A percentile compares a stretch with the other conserved stretches of the same genome.
Evolutionary conservation across 208 protist species (phyloP).

Genomic region (Trichomonas gallinae): DNA sequence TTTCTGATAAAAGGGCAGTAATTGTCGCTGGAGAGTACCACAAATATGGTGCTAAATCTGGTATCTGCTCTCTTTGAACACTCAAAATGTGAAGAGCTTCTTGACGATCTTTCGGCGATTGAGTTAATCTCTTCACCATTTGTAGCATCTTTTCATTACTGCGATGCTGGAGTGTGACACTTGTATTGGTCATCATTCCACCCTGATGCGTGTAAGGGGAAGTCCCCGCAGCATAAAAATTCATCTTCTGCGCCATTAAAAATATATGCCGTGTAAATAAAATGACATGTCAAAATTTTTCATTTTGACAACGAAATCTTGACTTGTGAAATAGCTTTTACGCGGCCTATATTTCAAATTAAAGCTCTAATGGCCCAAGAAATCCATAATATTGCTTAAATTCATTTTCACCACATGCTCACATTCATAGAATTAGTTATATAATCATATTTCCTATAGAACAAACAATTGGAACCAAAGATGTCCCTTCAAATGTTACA

Average conservation of each 20-base stretch:
- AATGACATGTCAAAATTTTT: too few species aligned
- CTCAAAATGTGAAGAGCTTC: neutral
- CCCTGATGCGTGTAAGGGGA: neutral
- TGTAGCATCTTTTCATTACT: neutral
- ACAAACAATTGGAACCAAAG: too few species aligned
- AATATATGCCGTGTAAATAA: too few species aligned
- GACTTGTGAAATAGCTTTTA: too few species aligned
- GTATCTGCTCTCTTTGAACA: neutral
- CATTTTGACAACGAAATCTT: too few species aligned
- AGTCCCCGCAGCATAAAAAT: neutral
- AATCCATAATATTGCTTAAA: too few species aligned
- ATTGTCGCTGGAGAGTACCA: conserved; percentile 94
- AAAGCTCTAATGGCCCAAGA: too few species aligned
- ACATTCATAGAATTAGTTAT: too few species aligned
- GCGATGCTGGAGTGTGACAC: neutral
- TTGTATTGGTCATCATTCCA: neutral
- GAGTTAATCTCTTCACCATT: neutral
- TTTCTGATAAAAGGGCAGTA: conserved; percentile 86
- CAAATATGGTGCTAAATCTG: conserved; percentile 69
- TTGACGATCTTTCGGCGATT: neutral
- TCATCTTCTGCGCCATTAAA: neutral
- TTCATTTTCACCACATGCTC: too few species aligned
- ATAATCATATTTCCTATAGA: too few species aligned
- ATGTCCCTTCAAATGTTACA: too few species aligned
- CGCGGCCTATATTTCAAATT: too few species aligned